A percentile compares a stretch with the other conserved stretches of the same genome.
Conservation (phyloP, 768 basidiomycete species). For the Leccinum uliginosum region DNA sequence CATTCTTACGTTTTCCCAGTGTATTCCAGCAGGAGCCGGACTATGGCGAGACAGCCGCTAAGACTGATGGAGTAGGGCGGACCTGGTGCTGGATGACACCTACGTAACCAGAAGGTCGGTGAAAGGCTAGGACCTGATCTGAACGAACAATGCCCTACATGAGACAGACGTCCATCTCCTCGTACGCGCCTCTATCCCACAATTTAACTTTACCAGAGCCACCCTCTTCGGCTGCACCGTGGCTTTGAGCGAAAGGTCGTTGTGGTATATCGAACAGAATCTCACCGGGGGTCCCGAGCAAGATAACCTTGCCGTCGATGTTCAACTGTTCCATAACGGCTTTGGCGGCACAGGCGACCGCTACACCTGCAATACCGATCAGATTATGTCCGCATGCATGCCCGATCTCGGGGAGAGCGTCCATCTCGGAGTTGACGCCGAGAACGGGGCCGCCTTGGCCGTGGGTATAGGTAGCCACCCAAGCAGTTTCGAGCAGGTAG, state of each 20-base stretch:
- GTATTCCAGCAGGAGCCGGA: slow-evolving; percentile 58
- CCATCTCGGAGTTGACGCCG: slow-evolving; percentile 78
- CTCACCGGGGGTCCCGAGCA: slow-evolving; percentile 76
- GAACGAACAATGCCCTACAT: slow-evolving; percentile 40
- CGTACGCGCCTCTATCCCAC: slow-evolving; percentile 65
- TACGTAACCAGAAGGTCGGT: slow-evolving; percentile 20
- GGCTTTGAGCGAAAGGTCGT: not conserved
- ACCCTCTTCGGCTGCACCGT: slow-evolving; percentile 63
- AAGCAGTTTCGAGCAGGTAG: slow-evolving; percentile 67
- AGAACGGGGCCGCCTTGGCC: slow-evolving; percentile 59
- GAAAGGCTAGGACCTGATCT: not conserved
- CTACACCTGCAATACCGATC: slow-evolving; percentile 73
- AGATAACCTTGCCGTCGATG: slow-evolving; percentile 62
- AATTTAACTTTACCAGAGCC: slow-evolving; percentile 68
- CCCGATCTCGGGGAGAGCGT: slow-evolving; percentile 54
- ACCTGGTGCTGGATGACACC: slow-evolving; percentile 81
- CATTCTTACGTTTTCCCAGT: slow-evolving; percentile 62
- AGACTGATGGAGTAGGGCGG: slow-evolving; percentile 61
- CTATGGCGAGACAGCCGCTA: slow-evolving; percentile 59
- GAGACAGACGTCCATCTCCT: slow-evolving; percentile 70
- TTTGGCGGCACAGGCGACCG: slow-evolving; percentile 66
- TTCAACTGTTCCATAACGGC: slow-evolving; percentile 55
- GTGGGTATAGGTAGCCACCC: slow-evolving; percentile 66
- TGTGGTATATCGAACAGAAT: not conserved
- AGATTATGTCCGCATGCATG: slow-evolving; percentile 84